Percentiles rank a stretch among this genome's conserved stretches.
Conservation (phyloP, 345 rosid species). For the Salix exigua region DNA sequence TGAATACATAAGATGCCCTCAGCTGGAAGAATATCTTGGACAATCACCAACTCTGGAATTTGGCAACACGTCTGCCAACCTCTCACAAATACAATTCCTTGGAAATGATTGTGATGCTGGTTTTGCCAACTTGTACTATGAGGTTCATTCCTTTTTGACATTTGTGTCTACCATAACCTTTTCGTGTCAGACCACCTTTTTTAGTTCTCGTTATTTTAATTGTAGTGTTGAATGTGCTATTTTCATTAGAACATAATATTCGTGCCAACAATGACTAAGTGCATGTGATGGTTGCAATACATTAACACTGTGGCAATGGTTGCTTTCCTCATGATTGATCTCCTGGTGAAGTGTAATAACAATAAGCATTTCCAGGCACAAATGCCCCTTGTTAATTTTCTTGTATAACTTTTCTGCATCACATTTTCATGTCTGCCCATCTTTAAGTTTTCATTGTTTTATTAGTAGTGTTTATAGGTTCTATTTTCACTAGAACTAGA, state of each 20-base stretch:
- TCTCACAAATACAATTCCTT: conserved; percentile 33
- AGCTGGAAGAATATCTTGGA: conserved; percentile 64
- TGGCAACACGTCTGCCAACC: conserved; percentile 23
- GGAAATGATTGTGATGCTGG: conserved; percentile 36
- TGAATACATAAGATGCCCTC: conserved; percentile 58
- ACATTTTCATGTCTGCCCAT: background rate
- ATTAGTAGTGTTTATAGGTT: background rate
- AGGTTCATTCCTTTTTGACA: conserved; percentile 40
- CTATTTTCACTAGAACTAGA: background rate
- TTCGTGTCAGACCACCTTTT: background rate
- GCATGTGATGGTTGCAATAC: background rate
- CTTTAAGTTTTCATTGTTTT: background rate
- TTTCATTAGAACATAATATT: no score
- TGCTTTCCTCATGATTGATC: background rate
- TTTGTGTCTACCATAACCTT: background rate
- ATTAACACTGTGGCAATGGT: background rate
- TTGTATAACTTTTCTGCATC: background rate
- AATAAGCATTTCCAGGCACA: background rate
- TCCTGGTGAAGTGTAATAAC: background rate
- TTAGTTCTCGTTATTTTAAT: no score
- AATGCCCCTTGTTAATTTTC: background rate
- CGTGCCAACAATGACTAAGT: background rate
- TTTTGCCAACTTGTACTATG: conserved; percentile 54
- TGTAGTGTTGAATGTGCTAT: background rate
- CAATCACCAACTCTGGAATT: conserved; percentile 35